Conservation (phyloP, 768 basidiomycete genomes). For the Mycena rosella region DNA sequence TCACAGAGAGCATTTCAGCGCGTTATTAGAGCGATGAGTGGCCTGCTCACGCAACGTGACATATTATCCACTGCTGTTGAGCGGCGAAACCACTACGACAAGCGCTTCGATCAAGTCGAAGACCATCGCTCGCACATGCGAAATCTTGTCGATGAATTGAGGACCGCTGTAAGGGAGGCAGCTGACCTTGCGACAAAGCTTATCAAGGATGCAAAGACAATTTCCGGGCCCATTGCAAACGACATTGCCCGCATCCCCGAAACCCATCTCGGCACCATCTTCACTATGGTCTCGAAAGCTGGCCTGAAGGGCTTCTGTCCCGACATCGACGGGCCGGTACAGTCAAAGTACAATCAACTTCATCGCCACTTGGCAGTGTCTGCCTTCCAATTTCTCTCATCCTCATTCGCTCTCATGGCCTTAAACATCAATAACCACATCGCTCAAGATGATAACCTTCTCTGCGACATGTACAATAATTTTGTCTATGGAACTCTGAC, state of each 20-base stretch:
- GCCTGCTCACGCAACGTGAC: constrained; percentile 8
- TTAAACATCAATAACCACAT: neutral
- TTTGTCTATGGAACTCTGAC: constrained; percentile 18
- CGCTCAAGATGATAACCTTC: neutral
- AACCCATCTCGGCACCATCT: constrained; percentile 16
- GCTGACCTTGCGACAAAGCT: constrained; percentile 7
- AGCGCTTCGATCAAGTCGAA: constrained; percentile 11
- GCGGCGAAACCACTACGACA: constrained; percentile 14
- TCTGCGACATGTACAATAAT: constrained; percentile 29
- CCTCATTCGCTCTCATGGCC: neutral
- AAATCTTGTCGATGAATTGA: constrained; percentile 2
- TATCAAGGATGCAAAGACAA: neutral
- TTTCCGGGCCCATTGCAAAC: constrained; percentile 24
- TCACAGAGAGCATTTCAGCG: constrained; percentile 18
- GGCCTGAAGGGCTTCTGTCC: constrained; percentile 18
- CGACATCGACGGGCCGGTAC: constrained; percentile 17
- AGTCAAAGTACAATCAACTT: constrained; percentile 24
- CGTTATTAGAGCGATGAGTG: neutral
- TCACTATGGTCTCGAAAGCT: constrained; percentile 8
- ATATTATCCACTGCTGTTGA: constrained; percentile 7
- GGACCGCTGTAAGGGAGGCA: neutral
- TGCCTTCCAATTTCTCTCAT: constrained; percentile 5
- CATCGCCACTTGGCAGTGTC: constrained; percentile 18
- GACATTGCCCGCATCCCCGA: constrained; percentile 18
- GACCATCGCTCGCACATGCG: constrained; percentile 2